Percentiles rank a stretch among this genome's conserved stretches.
These are phyloP conservation scores for Thuja plicata DNA, from an alignment of 83 land plant species.

Conservation along the genomic window DNA sequence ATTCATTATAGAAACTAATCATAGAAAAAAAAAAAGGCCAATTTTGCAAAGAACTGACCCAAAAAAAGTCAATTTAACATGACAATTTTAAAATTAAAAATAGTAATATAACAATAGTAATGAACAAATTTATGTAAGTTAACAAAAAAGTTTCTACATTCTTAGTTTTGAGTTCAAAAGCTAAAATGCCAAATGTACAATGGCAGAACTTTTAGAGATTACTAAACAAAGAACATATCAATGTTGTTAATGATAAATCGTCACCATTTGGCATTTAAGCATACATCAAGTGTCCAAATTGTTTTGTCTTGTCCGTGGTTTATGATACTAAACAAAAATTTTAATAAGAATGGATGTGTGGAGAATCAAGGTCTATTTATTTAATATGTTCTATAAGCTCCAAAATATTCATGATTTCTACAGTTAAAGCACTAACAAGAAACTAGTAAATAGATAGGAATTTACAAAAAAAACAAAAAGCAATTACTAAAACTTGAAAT, in stretches of 20 bases:
- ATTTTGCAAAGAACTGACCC: too few species aligned
- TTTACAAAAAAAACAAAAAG: background rate
- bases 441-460: background rate
- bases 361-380: background rate
- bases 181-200: background rate
- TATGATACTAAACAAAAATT: background rate
- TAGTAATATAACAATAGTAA: too few species aligned
- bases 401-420: background rate
- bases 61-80: too few species aligned
- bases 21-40: too few species aligned
- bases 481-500: background rate
- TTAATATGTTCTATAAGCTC: background rate
- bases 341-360: background rate
- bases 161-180: background rate
- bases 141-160: background rate
- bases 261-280: background rate
- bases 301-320: background rate
- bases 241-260: background rate
- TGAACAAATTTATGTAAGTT: too few species aligned
- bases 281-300: background rate
- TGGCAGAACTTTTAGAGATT: background rate
- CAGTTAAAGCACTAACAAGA: background rate
- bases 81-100: too few species aligned
- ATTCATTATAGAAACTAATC: too few species aligned
- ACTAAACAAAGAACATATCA: background rate